Evolutionary conservation across 2,329 filamentous ascomycete species (phyloP).

Genomic region (Fusarium haematococcum): DNA sequence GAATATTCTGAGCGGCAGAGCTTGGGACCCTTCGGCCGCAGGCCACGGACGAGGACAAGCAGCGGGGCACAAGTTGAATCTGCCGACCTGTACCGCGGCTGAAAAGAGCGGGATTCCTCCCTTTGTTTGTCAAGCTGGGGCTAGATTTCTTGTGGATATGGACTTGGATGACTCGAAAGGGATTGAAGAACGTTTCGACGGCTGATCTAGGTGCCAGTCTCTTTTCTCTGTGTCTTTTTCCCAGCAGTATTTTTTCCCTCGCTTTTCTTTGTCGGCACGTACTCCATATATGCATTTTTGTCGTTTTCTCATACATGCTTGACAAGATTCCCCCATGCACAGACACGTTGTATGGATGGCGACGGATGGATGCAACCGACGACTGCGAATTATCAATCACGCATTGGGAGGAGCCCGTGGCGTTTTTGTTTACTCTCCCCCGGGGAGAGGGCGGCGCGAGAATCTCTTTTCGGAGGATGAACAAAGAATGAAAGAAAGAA

Average conservation of each 20-base stretch:
- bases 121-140: constrained; percentile 40
- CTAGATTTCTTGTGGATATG: constrained; percentile 37
- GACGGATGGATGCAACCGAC: constrained; percentile 30
- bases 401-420: constrained; percentile 30
- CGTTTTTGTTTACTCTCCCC: constrained; percentile 28
- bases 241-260: constrained; percentile 28
- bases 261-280: constrained; percentile 38
- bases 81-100: constrained; percentile 16
- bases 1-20: constrained; percentile 48
- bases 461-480: constrained; percentile 28
- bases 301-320: constrained; percentile 27
- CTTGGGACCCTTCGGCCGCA: constrained; percentile 35
- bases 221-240: constrained; percentile 33
- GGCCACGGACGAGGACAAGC: constrained; percentile 34
- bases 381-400: constrained; percentile 24
- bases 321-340: constrained; percentile 1
- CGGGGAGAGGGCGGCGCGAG: constrained; percentile 30
- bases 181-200: constrained; percentile 30
- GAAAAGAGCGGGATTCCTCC: constrained; percentile 27
- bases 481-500: constrained; percentile 5
- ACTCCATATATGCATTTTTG: constrained; percentile 33
- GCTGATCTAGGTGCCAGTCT: constrained; percentile 31
- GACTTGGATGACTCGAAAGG: constrained; percentile 27
- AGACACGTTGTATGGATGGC: constrained; percentile 23
- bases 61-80: constrained; percentile 22